Evolutionary conservation across 1,284 basidiomycete genomes (phyloP), one percentile per base, ranked within the genome.

Genomic region (Ceratorhiza oryzae-sativae): DNA sequence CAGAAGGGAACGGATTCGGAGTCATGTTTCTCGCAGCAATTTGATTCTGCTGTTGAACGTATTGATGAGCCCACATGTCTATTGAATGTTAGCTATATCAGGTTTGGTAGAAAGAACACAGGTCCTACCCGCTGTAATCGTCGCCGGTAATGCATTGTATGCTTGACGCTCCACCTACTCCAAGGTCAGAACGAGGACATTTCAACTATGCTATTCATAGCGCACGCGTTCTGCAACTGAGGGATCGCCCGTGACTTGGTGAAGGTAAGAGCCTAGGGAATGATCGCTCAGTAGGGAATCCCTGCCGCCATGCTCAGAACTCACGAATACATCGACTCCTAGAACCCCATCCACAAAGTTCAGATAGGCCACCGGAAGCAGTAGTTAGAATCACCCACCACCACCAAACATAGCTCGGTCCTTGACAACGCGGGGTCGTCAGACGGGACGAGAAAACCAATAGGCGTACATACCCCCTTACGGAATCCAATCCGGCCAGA

Each of bases 31-130:
- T 82, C 8, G 86, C 81, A 1, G 84, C 85, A 58, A 88, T 84
- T 75, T 88, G 86, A 76, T 87, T 88, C 76, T 86, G 84, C 75
- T 87, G 84, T 73, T 88, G 87, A 18, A 88, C 78, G 76, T 88
- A 88, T 74, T 87, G 86, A 12, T 86, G 80, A 0, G 84, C 83
- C 86, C 86, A 87, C 85, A 87, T 87, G 73, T 86, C 85, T 86
- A 49, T 15, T 12, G 34, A 36, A 51, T 56, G 5, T 39, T 48
- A 18, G 15, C 34, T 23, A 30, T 30, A 56, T 73, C n/a, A 72
- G 48, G 12, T 27, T 18, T 3, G 20, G 13, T 61, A 9, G 58
- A 73, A 76, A 81, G 80, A 0, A 80, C 80, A 13, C 18, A 71
- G n/a, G 23, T 12, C 45, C 6, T 51, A 63, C 61, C 61, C 51